These are phyloP conservation scores for Prunus mongolica DNA, from an alignment of 306 rosid species.

Conservation along the genomic window DNA sequence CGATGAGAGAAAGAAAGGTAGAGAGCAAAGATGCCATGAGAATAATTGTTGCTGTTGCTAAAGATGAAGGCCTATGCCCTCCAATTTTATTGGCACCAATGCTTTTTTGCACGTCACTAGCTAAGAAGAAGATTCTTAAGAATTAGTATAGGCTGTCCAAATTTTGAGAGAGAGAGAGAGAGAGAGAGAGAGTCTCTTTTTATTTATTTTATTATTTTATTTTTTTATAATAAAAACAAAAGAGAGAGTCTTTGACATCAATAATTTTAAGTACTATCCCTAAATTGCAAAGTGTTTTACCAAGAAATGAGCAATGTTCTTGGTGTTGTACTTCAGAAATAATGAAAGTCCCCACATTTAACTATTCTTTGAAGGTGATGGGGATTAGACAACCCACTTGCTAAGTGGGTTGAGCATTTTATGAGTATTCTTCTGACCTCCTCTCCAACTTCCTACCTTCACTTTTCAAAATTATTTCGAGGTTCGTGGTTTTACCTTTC, in stretches of 20 bases:
- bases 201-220: too few relatives aligned
- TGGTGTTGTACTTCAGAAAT: background rate
- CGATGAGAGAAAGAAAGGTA: slow-evolving; percentile 42
- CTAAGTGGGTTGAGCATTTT: slow-evolving; percentile 31
- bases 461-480: background rate
- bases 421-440: slow-evolving; percentile 16
- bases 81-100: slow-evolving; percentile 36
- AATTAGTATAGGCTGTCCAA: slow-evolving; percentile 19
- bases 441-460: background rate
- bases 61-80: slow-evolving; percentile 31
- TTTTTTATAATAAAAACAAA: too few relatives aligned
- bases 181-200: background rate
- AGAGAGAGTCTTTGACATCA: too few relatives aligned
- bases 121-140: slow-evolving; percentile 37
- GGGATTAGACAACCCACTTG: slow-evolving; percentile 23
- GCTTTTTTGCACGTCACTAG: slow-evolving; percentile 22
- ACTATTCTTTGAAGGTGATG: background rate
- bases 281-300: background rate
- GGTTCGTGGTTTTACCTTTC: slow-evolving; percentile 1
- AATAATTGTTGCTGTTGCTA: slow-evolving; percentile 33
- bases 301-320: background rate
- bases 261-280: background rate
- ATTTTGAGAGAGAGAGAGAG: background rate
- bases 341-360: background rate
- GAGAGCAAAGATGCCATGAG: slow-evolving; percentile 58